These are phyloP conservation scores for Leishmania turanica DNA, from an alignment of 208 protist species.

Conservation along the genomic window DNA sequence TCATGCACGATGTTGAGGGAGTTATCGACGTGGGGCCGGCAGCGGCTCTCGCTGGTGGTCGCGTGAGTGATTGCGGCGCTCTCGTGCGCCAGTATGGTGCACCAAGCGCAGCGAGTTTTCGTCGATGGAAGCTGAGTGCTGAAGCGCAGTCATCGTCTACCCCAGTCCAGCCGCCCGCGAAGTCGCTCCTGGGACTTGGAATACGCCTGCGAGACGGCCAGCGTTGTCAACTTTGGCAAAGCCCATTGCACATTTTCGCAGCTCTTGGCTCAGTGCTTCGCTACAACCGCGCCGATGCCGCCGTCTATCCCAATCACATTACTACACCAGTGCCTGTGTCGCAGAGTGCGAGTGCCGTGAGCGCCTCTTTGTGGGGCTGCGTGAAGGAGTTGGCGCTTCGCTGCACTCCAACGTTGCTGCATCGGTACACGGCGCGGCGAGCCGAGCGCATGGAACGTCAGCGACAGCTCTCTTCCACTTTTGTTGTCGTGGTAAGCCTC, in stretches of 20 bases:
- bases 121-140: constrained; percentile 6
- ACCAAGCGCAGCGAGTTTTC: background rate
- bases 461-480: constrained; percentile 15
- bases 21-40: constrained; percentile 26
- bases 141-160: background rate
- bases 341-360: background rate
- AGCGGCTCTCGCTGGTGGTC: background rate
- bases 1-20: constrained; percentile 59
- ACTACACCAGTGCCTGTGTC: background rate
- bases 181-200: background rate
- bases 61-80: background rate
- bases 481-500: constrained; percentile 14
- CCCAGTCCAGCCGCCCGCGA: background rate
- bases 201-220: background rate
- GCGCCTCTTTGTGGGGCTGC: background rate
- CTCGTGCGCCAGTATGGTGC: background rate
- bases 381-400: background rate
- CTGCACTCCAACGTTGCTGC: background rate
- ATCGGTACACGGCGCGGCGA: background rate
- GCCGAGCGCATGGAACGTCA: background rate
- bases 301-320: constrained; percentile 32
- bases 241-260: constrained; percentile 42
- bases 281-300: constrained; percentile 44
- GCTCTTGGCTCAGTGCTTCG: constrained; percentile 47
- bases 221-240: constrained; percentile 31